Evolutionary conservation across 2,329 filamentous ascomycete species (phyloP), one percentile per base, ranked within the genome.

Genomic region (Meredithiella fracta): DNA sequence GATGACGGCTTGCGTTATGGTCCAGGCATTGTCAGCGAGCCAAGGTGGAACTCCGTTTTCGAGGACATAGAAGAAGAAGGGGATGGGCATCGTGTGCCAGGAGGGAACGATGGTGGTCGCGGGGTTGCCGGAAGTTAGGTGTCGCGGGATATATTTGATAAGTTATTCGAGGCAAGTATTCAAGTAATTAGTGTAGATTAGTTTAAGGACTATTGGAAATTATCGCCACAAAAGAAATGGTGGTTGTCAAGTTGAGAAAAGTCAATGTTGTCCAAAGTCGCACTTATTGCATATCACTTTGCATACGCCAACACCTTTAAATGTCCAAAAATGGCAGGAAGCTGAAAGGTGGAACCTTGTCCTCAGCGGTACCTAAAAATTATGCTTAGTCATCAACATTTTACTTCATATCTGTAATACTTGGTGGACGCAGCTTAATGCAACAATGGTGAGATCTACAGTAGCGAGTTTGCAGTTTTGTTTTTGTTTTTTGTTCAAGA

Each of bases 1-100:
- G 20, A 67, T 64, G 42, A 64, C 62, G 17, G 65, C 61, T 62
- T 73, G 70, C 62, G 70, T 61, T 49, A 78, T 63, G 23, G 65
- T 62, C 67, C 66, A 70, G 47, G 67, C 68, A 53, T 75, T 67
- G 44, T 70, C 65, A 47, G 71, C 71, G 53, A 78, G 63, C 69
- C 72, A 74, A 58, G 64, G 62, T 17, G 78, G 78, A 20, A 70
- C 65, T 59, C 78, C 78, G 58, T 78, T 66, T 59, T 69, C 63
- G 60, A 73, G 62, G 51, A 73, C 60, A 60, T 71, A 67, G 62
- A 72, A 68, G 58, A 78, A 55, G 61, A 78, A 73, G 17, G 74
- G 72, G 59, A 80, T 64, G 44, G 76, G 73, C 76, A 79, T 79
- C 42, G 62, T 68, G 62, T 53, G 17, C 34, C 25, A 20, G 8